These are phyloP conservation scores for Capniomyces stellatus DNA, from an alignment of 371 early-diverging fungal species.

Conservation along the genomic window DNA sequence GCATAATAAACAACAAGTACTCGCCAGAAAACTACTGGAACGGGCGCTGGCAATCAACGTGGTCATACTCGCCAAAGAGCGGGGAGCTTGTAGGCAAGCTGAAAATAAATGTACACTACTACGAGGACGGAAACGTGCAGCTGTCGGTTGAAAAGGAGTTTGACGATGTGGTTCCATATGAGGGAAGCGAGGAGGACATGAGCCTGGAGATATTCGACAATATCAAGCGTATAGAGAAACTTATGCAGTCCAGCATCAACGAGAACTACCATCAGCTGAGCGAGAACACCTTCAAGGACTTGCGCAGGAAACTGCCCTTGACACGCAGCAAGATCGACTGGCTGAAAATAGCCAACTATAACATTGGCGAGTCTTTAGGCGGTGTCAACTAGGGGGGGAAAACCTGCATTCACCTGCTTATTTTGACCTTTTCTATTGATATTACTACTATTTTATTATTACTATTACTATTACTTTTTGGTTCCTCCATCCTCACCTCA, in stretches of 20 bases:
- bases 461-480: too few relatives aligned
- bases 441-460: too few relatives aligned
- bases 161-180: constrained; percentile 16
- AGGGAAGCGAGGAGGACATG: constrained; percentile 14
- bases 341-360: constrained; percentile 39
- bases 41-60: constrained; percentile 77
- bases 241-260: constrained; percentile 67
- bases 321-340: constrained; percentile 87
- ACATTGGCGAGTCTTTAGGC: constrained; percentile 9
- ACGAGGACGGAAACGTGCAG: constrained; percentile 97
- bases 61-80: constrained; percentile 40
- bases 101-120: constrained; percentile 81
- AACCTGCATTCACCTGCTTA: not conserved
- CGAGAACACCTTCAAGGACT: constrained; percentile 71
- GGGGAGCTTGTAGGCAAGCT: constrained; percentile 46
- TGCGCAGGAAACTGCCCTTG: constrained; percentile 79
- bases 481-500: not conserved
- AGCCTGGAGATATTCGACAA: constrained; percentile 38
- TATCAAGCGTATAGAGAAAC: constrained; percentile 53
- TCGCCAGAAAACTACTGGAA: constrained; percentile 89
- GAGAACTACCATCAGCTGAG: constrained; percentile 60
- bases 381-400: not conserved
- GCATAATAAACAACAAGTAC: constrained; percentile 74
- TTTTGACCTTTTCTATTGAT: not conserved
- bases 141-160: constrained; percentile 54